Conservation (phyloP, 495 filamentous ascomycete species). For the Beverwykella pulmonaria region DNA sequence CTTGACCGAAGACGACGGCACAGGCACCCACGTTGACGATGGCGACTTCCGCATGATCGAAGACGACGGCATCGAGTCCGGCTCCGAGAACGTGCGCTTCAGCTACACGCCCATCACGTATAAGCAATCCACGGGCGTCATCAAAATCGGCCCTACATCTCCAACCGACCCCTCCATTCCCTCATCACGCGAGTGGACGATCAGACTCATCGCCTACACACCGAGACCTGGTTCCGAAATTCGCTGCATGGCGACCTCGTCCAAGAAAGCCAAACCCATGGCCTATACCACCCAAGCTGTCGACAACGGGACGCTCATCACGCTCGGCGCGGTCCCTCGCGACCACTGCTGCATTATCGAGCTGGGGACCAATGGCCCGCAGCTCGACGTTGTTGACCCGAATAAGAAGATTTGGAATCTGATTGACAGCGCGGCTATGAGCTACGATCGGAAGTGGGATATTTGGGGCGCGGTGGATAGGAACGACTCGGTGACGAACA, state of each 20-base stretch:
- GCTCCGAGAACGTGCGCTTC: slow-evolving; percentile 25
- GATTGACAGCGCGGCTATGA: slow-evolving; percentile 21
- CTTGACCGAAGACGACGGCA: slow-evolving; percentile 47
- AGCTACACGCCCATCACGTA: slow-evolving; percentile 36
- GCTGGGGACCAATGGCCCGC: slow-evolving; percentile 20
- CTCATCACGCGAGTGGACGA: slow-evolving; percentile 30
- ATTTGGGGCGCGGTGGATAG: slow-evolving; percentile 17
- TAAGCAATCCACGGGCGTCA: slow-evolving; percentile 35
- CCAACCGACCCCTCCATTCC: slow-evolving; percentile 32
- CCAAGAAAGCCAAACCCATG: slow-evolving; percentile 29
- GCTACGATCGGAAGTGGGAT: slow-evolving; percentile 28
- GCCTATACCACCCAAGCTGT: slow-evolving; percentile 13
- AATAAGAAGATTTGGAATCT: slow-evolving; percentile 16
- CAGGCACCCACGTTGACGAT: slow-evolving; percentile 30
- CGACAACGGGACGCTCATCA: slow-evolving; percentile 30
- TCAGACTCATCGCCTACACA: slow-evolving; percentile 30
- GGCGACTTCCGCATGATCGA: slow-evolving; percentile 36
- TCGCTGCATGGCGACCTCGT: slow-evolving; percentile 17
- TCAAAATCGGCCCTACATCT: slow-evolving; percentile 32
- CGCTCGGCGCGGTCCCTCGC: slow-evolving; percentile 10
- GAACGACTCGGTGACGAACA: slow-evolving; percentile 18
- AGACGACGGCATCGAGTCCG: slow-evolving; percentile 25
- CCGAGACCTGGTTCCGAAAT: slow-evolving; percentile 6
- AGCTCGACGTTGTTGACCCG: slow-evolving; percentile 34
- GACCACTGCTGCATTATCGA: slow-evolving; percentile 30